Evolutionary conservation across 768 basidiomycete species (phyloP).

Genomic region (Psilocybe azurescens): DNA sequence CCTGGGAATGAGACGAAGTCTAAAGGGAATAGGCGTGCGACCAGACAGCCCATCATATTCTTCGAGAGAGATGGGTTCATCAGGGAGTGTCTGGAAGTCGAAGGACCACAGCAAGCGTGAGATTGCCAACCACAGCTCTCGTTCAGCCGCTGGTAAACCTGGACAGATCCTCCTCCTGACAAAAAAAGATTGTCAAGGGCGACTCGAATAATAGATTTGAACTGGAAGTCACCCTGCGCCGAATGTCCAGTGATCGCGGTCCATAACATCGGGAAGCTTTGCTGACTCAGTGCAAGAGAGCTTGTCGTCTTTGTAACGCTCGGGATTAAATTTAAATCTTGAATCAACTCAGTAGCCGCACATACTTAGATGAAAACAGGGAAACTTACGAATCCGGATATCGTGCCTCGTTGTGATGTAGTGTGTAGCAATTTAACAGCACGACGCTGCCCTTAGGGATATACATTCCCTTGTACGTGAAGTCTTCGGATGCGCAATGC

Average conservation of each 20-base stretch:
- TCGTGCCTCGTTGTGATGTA: slow-evolving; percentile 38
- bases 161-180: slow-evolving; percentile 45
- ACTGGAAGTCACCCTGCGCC: slow-evolving; percentile 44
- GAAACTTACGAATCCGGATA: slow-evolving; percentile 37
- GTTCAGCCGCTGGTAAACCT: slow-evolving; percentile 48
- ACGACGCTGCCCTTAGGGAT: slow-evolving; percentile 45
- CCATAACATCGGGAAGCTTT: slow-evolving; percentile 40
- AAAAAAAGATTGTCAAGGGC: too few species aligned
- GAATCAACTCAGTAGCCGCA: not conserved
- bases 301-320: slow-evolving; percentile 44
- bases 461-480: slow-evolving; percentile 42
- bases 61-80: slow-evolving; percentile 47
- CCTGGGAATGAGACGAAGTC: not conserved
- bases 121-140: slow-evolving; percentile 49
- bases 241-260: slow-evolving; percentile 55
- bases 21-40: slow-evolving; percentile 37
- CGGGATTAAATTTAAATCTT: slow-evolving; percentile 34
- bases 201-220: not conserved
- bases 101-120: slow-evolving; percentile 54
- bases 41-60: slow-evolving; percentile 56
- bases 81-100: slow-evolving; percentile 42
- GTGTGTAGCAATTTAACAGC: slow-evolving; percentile 42
- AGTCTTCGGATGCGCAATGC: slow-evolving; percentile 40
- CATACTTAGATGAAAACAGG: slow-evolving; percentile 9
- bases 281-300: slow-evolving; percentile 44